Conservation (phyloP, 2,329 filamentous ascomycete species). For the Xylaria sp. region DNA sequence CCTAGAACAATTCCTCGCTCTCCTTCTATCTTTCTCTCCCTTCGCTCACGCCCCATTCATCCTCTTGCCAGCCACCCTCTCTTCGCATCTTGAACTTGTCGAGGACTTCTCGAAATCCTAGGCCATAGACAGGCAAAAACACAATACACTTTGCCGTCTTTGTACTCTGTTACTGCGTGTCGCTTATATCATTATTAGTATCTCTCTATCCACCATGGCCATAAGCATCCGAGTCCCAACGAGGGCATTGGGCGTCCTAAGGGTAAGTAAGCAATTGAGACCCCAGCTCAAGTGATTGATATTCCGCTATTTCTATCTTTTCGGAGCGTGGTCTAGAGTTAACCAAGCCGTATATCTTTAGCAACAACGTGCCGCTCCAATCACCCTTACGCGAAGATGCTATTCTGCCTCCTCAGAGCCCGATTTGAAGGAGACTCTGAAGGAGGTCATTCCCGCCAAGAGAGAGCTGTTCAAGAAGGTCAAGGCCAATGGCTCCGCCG, state of each 20-base stretch:
- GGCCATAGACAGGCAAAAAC: neutral
- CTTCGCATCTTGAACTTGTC: neutral
- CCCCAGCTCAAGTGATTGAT: neutral
- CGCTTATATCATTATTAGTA: neutral
- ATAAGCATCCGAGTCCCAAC: constrained; percentile 66
- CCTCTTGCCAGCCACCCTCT: neutral
- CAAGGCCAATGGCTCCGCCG: constrained; percentile 81
- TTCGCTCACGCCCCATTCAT: neutral
- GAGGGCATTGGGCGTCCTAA: constrained; percentile 66
- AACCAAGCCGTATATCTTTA: neutral
- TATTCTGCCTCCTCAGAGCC: constrained; percentile 81
- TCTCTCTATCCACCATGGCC: constrained; percentile 57
- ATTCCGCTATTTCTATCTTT: no score
- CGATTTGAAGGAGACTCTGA: constrained; percentile 86
- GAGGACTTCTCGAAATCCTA: neutral
- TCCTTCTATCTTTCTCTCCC: neutral
- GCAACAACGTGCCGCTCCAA: constrained; percentile 40
- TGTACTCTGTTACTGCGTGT: neutral
- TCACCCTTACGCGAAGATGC: constrained; percentile 50
- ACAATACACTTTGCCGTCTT: neutral
- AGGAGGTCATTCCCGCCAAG: constrained; percentile 85
- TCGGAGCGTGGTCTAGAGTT: no score
- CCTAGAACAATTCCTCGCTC: neutral
- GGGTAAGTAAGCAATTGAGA: constrained; percentile 61
- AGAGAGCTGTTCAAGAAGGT: constrained; percentile 92